Evolutionary conservation across 768 basidiomycete species (phyloP), one percentile per base, ranked within the genome.

Genomic region (Lentinula edodes): DNA sequence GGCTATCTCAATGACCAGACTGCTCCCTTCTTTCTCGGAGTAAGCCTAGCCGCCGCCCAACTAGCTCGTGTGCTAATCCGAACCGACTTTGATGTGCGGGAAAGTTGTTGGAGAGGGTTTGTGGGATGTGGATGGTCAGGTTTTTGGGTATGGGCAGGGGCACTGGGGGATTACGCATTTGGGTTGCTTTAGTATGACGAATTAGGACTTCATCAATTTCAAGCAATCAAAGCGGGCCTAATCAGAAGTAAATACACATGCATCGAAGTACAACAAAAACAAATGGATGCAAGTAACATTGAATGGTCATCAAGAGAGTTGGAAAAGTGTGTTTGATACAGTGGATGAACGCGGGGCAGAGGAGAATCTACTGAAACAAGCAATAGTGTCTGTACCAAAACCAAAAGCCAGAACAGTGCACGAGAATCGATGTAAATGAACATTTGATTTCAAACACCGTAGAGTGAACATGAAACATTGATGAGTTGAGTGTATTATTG

Each of bases 41-140:
- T 90, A 35, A 82, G 84, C 6, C 75, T 94, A 2, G 91, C 90
- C 0, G 83, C 86, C 0, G 69, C 80, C 6, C 95, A 98, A 70
- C 83, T 98, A 1, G 86, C 83, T 5, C 88, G 91, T 61, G 83
- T 97, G 18, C 73, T 97, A 18, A 78, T 80, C 66, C 76, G 71
- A 35, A 95, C 93, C 3, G 80, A 97, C 67, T 93, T 94, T 63
- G 78, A 95, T 54, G 75, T 71, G 64, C 80, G 93, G 6, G 68
- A 76, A 20, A 93, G 92, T 72, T 97, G 95, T 70, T 97, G 95
- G 95, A 81, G 80, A 63, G 91, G 91, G 6, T 99, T 99, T 62
- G 82, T 84, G 6, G 86, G 87, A 1, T 96, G 93, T 71, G 93
- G 93, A 0, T 93, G 89, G 87, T 78, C 90, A 32, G 95, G 95